A percentile compares a stretch with the other conserved stretches of the same genome.
phyloP scores from a whole-genome alignment of 257 asterid genomes.

The Solanum medicagineum region DNA sequence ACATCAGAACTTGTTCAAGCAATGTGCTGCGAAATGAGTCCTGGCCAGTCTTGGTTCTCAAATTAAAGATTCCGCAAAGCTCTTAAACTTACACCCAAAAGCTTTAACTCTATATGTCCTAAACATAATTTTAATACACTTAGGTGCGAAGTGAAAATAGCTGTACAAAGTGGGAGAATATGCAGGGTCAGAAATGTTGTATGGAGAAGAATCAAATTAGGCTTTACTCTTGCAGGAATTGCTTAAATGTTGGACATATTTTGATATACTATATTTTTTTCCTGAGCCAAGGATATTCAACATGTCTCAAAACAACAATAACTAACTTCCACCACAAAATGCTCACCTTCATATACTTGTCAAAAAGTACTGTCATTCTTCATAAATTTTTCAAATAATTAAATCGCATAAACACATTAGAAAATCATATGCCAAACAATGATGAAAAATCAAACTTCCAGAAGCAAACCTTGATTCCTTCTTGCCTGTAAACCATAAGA shows the following conservation, averaged over 20 bases:
- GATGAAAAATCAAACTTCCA: background rate
- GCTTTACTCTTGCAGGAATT: background rate
- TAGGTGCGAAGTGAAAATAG: background rate
- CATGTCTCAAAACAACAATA: background rate
- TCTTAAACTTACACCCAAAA: background rate
- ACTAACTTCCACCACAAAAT: background rate
- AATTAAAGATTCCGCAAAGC: background rate
- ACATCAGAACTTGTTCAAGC: background rate
- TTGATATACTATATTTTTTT: background rate
- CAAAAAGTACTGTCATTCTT: background rate
- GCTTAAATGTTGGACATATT: background rate
- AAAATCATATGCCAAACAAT: background rate
- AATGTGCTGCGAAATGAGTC: background rate
- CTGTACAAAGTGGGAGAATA: background rate
- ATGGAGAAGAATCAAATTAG: background rate
- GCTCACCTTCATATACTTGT: background rate
- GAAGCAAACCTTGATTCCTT: constrained; percentile 60
- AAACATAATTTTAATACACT: background rate
- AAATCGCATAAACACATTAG: background rate
- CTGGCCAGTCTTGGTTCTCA: background rate
- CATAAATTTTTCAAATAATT: background rate
- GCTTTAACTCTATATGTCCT: background rate
- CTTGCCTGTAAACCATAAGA: constrained; percentile 55
- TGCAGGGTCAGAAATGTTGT: background rate
- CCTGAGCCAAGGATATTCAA: background rate